Conservation (phyloP, 2,329 filamentous ascomycete species). For the Diaporthe batatas region DNA sequence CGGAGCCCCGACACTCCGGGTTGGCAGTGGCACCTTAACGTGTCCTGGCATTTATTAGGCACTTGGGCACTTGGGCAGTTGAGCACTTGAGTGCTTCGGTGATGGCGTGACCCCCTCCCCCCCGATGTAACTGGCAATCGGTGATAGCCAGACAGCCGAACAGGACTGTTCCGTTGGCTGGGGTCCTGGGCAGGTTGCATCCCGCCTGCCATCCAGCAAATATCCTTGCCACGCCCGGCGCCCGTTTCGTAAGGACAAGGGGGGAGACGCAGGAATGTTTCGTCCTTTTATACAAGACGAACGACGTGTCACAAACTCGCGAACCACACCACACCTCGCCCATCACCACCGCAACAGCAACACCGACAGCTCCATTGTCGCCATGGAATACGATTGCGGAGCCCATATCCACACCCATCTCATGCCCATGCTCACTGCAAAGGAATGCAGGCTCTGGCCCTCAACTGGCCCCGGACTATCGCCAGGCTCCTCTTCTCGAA, state of each 20-base stretch:
- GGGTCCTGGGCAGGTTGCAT: slow-evolving; percentile 27
- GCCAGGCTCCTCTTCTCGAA: slow-evolving; percentile 22
- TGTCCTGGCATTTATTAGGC: not conserved
- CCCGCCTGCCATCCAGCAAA: slow-evolving; percentile 32
- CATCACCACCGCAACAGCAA: not conserved
- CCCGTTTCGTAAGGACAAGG: slow-evolving; percentile 26
- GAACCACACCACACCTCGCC: slow-evolving; percentile 20
- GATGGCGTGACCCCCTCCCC: slow-evolving; percentile 7
- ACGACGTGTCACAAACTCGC: slow-evolving; percentile 33
- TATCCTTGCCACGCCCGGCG: slow-evolving; percentile 19
- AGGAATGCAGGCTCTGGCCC: not conserved
- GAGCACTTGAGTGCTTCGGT: slow-evolving; percentile 21
- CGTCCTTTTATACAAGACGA: slow-evolving; percentile 25
- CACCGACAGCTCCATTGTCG: slow-evolving; percentile 11
- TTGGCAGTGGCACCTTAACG: not conserved
- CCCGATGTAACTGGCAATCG: slow-evolving; percentile 31
- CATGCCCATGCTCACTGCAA: not conserved
- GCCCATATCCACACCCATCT: not conserved
- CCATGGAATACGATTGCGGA: slow-evolving; percentile 12
- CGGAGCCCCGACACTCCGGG: not conserved
- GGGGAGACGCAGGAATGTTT: slow-evolving; percentile 4
- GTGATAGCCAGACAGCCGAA: not conserved
- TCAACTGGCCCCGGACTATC: not conserved
- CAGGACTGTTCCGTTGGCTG: slow-evolving; percentile 10
- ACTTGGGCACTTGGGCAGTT: not conserved